Evolutionary conservation across 1,284 basidiomycete species (phyloP).

Genomic region (Heimioporus retisporus): DNA sequence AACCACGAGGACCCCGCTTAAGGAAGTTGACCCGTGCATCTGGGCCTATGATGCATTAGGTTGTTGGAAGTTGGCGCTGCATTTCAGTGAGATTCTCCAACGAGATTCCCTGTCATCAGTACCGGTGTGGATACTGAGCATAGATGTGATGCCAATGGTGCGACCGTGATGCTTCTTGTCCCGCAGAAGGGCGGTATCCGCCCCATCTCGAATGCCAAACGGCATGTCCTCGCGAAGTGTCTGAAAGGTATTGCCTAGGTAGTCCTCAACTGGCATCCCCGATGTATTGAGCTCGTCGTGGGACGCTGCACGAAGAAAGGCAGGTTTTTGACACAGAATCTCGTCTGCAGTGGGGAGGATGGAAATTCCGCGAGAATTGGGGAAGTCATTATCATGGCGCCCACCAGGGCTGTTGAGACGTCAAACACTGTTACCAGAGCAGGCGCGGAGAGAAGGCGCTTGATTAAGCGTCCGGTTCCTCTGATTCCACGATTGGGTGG

Average conservation of each 20-base stretch:
- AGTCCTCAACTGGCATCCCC: constrained; percentile 48
- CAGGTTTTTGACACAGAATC: constrained; percentile 51
- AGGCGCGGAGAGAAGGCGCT: constrained; percentile 47
- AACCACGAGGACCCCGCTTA: constrained; percentile 46
- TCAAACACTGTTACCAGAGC: constrained; percentile 18
- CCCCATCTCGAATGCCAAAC: constrained; percentile 68
- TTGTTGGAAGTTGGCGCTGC: constrained; percentile 50
- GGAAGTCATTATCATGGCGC: constrained; percentile 73
- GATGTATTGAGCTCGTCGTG: constrained; percentile 52
- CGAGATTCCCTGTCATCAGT: constrained; percentile 44
- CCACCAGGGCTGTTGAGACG: constrained; percentile 57
- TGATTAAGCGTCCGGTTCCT: constrained; percentile 53
- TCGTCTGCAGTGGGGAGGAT: constrained; percentile 73
- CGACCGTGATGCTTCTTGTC: constrained; percentile 54
- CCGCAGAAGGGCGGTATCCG: constrained; percentile 53
- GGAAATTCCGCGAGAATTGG: constrained; percentile 63
- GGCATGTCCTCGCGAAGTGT: constrained; percentile 75
- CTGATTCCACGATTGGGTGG: constrained; percentile 49
- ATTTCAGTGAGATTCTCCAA: constrained; percentile 62
- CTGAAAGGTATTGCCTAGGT: constrained; percentile 74
- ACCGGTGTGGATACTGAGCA: constrained; percentile 51
- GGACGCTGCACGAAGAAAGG: constrained; percentile 57
- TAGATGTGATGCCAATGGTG: constrained; percentile 49
- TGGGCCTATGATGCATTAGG: constrained; percentile 42
- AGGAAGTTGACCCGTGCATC: constrained; percentile 48